These are phyloP conservation scores for Camelina sativa DNA, from an alignment of 345 rosid species.

Conservation along the genomic window DNA sequence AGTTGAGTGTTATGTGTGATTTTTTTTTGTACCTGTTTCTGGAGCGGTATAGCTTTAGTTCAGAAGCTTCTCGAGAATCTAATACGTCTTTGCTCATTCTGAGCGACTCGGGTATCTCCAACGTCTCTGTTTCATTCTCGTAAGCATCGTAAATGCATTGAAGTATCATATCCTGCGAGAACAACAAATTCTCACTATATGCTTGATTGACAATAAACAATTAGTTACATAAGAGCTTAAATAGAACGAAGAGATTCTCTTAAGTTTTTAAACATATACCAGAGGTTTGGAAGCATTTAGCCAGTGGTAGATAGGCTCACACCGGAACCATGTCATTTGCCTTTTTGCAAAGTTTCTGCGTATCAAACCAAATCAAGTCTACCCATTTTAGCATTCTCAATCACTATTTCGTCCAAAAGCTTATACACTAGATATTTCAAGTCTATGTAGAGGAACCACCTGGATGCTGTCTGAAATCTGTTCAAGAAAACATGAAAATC, in stretches of 20 bases:
- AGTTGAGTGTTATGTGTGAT: not conserved
- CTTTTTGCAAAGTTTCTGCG: slow-evolving; percentile 91
- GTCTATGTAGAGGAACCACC: slow-evolving; percentile 54
- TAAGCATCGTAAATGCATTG: slow-evolving; percentile 65
- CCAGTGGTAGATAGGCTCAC: slow-evolving; percentile 88
- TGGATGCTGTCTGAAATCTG: slow-evolving; percentile 82
- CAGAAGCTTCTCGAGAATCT: slow-evolving; percentile 54
- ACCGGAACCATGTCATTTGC: slow-evolving; percentile 94
- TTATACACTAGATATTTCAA: not conserved
- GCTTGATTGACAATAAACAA: slow-evolving; percentile 13
- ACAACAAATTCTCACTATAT: not conserved
- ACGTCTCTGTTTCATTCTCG: slow-evolving; percentile 50
- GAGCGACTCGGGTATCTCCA: slow-evolving; percentile 63
- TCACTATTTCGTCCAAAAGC: slow-evolving; percentile 7
- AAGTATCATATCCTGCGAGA: slow-evolving; percentile 69
- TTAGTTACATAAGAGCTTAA: not conserved
- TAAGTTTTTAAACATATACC: slow-evolving; percentile 47
- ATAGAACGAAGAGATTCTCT: not conserved
- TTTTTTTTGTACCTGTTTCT: slow-evolving; percentile 61
- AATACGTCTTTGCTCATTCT: slow-evolving; percentile 61
- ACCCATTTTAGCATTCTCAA: slow-evolving; percentile 1
- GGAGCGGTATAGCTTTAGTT: slow-evolving; percentile 69
- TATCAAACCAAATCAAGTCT: slow-evolving; percentile 29
- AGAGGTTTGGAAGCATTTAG: slow-evolving; percentile 84
- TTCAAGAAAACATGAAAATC: slow-evolving; percentile 73